phyloP scores from a whole-genome alignment of 129 eudicot genomes.

The Dittrichia graveolens region DNA sequence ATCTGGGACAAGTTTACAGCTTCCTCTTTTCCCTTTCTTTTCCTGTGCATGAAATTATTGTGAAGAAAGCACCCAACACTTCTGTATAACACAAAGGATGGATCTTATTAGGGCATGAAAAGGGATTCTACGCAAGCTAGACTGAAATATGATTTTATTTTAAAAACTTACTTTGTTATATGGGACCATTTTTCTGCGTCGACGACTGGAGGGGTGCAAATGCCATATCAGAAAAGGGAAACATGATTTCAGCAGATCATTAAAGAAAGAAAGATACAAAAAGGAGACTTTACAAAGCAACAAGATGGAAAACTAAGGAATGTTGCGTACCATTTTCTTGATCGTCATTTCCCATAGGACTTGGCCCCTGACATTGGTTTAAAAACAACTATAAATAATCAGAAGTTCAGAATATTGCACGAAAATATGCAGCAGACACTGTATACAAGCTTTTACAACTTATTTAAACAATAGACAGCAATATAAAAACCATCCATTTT shows the following conservation, averaged over 20 bases:
- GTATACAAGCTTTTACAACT: too few species aligned
- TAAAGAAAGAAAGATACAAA: slow-evolving; percentile 9
- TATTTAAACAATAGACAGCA: too few species aligned
- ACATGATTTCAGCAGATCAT: not conserved
- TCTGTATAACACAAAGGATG: slow-evolving; percentile 40
- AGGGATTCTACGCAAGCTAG: not conserved
- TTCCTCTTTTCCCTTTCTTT: slow-evolving; percentile 45
- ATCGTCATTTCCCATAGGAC: slow-evolving; percentile 42
- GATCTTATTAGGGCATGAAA: not conserved
- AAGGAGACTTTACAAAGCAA: slow-evolving; percentile 12
- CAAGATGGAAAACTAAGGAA: not conserved
- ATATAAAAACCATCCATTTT: not conserved
- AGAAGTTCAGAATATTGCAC: slow-evolving; percentile 3
- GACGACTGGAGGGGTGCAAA: slow-evolving; percentile 6
- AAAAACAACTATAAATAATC: slow-evolving; percentile 1
- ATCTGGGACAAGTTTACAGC: slow-evolving; percentile 50
- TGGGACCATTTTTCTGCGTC: slow-evolving; percentile 61
- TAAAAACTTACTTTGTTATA: slow-evolving; percentile 66
- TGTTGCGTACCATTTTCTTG: slow-evolving; percentile 43
- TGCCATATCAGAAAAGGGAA: slow-evolving; percentile 6
- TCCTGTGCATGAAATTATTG: slow-evolving; percentile 28
- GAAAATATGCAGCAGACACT: not conserved
- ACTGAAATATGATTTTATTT: not conserved
- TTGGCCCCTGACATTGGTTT: slow-evolving; percentile 44
- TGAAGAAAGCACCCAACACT: slow-evolving; percentile 47